phyloP scores from a whole-genome alignment of 2,329 filamentous ascomycete genomes.

The Aquanectria penicillioides region DNA sequence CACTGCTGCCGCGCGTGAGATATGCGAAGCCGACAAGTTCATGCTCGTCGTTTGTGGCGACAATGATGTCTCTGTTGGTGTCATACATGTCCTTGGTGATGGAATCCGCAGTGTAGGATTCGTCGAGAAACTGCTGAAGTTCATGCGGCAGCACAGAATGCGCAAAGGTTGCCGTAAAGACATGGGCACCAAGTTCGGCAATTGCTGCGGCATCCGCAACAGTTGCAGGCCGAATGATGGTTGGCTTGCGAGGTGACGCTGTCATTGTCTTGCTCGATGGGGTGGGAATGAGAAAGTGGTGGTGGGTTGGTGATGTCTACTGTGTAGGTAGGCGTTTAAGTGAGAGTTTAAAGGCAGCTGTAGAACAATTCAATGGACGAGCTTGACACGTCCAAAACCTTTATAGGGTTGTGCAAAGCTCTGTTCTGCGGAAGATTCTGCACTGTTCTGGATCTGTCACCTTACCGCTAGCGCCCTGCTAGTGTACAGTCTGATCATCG shows the following conservation, averaged over 20 bases:
- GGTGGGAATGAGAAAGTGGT: too few species aligned
- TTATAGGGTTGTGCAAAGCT: too few species aligned
- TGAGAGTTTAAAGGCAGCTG: too few species aligned
- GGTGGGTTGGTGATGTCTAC: background rate
- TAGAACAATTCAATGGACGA: too few species aligned
- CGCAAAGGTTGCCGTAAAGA: slow-evolving; percentile 53
- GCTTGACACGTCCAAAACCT: too few species aligned
- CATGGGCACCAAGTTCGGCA: slow-evolving; percentile 45
- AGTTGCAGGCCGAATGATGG: too few species aligned
- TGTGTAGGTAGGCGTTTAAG: background rate
- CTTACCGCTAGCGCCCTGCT: too few species aligned
- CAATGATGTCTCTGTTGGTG: slow-evolving; percentile 38
- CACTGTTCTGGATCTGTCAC: too few species aligned
- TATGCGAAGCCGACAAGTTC: slow-evolving; percentile 52
- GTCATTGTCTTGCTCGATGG: too few species aligned
- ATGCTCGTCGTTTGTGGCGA: slow-evolving; percentile 29
- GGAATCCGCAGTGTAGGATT: slow-evolving; percentile 49
- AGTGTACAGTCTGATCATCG: too few species aligned
- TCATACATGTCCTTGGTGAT: slow-evolving; percentile 37
- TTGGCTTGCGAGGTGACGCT: background rate
- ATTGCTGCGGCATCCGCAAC: slow-evolving; percentile 35
- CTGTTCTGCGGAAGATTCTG: too few species aligned
- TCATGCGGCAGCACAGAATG: slow-evolving; percentile 51
- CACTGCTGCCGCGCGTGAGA: slow-evolving; percentile 48
- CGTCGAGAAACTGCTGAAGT: slow-evolving; percentile 49